These are phyloP conservation scores for Curvularia eragrostidis DNA, from an alignment of 2,329 filamentous ascomycete species.

Conservation along the genomic window DNA sequence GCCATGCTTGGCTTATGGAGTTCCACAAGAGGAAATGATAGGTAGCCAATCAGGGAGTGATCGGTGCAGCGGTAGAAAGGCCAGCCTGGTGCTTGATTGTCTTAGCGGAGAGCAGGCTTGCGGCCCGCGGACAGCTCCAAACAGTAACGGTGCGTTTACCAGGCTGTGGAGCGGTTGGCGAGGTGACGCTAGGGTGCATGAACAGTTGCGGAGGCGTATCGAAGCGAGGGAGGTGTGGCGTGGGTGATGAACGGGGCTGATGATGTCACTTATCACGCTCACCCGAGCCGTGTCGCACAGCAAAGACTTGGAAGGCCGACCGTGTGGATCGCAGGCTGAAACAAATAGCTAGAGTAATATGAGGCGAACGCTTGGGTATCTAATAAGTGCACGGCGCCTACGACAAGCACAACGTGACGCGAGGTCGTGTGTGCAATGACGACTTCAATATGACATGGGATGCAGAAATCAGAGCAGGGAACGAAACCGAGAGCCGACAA, in stretches of 20 bases:
- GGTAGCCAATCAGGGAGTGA: slow-evolving; percentile 23
- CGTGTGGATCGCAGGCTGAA: slow-evolving; percentile 8
- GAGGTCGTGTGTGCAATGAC: not conserved
- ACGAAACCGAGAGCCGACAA: slow-evolving; percentile 1
- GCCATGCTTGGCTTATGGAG: slow-evolving; percentile 19
- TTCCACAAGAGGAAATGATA: slow-evolving; percentile 25
- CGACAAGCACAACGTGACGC: slow-evolving; percentile 8
- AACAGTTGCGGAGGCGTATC: slow-evolving; percentile 9
- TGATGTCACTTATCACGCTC: slow-evolving; percentile 28
- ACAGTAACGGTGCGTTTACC: slow-evolving; percentile 5
- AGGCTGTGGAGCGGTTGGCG: slow-evolving; percentile 1
- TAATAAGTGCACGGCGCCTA: slow-evolving; percentile 6
- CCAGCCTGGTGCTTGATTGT: slow-evolving; percentile 4
- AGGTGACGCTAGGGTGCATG: slow-evolving; percentile 7
- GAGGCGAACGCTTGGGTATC: slow-evolving; percentile 13
- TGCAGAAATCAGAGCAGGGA: slow-evolving; percentile 10
- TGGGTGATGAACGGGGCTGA: slow-evolving; percentile 11
- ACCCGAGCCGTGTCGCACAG: slow-evolving; percentile 14
- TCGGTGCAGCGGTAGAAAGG: slow-evolving; percentile 5
- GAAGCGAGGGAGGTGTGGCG: slow-evolving; percentile 18
- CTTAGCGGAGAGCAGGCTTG: not conserved
- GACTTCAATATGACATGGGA: slow-evolving; percentile 5
- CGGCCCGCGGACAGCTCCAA: slow-evolving; percentile 1
- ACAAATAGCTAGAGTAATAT: slow-evolving; percentile 4
- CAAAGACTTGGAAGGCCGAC: slow-evolving; percentile 8